These are phyloP conservation scores for Candida sanyiensis DNA, from an alignment of 805 yeast genomes.

Conservation along the genomic window DNA sequence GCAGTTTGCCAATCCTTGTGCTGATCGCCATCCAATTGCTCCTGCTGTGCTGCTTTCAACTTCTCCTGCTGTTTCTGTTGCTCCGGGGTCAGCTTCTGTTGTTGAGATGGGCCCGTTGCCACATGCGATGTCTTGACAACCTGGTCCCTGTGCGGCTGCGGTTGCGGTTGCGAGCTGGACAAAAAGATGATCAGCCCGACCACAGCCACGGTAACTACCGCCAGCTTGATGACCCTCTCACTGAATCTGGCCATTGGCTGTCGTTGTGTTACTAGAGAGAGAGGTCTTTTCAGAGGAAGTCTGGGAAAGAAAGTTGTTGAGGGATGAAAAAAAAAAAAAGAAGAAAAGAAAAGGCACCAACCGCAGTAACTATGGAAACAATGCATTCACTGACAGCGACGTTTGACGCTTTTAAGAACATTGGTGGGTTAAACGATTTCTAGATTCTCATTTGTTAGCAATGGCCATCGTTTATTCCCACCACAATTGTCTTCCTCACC, in stretches of 20 bases:
- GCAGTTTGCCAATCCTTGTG: too few relatives aligned
- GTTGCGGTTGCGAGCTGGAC: conserved; percentile 9
- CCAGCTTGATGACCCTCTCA: conserved; percentile 18
- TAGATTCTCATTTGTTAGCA: too few relatives aligned
- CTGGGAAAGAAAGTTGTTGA: too few relatives aligned
- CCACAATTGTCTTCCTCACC: too few relatives aligned
- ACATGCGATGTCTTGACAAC: neutral
- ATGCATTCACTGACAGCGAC: too few relatives aligned
- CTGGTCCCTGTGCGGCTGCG: neutral
- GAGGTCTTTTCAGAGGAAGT: too few relatives aligned
- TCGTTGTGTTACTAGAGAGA: neutral
- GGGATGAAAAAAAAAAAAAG: too few relatives aligned
- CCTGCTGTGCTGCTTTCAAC: neutral
- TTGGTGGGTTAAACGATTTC: too few relatives aligned
- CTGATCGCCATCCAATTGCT: neutral
- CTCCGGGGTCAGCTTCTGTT: conserved; percentile 5
- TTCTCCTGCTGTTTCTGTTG: conserved; percentile 1
- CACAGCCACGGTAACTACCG: conserved; percentile 16
- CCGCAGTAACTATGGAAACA: too few relatives aligned
- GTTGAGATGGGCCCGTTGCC: neutral
- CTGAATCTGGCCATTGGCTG: conserved; percentile 16
- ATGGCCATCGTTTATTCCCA: too few relatives aligned
- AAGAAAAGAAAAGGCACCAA: too few relatives aligned
- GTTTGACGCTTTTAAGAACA: too few relatives aligned
- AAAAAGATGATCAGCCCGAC: conserved; percentile 17